Percentiles rank a stretch among this genome's conserved stretches.
Evolutionary conservation across 2,329 filamentous ascomycete genomes (phyloP).

Genomic region (Colletotrichum sp.): DNA sequence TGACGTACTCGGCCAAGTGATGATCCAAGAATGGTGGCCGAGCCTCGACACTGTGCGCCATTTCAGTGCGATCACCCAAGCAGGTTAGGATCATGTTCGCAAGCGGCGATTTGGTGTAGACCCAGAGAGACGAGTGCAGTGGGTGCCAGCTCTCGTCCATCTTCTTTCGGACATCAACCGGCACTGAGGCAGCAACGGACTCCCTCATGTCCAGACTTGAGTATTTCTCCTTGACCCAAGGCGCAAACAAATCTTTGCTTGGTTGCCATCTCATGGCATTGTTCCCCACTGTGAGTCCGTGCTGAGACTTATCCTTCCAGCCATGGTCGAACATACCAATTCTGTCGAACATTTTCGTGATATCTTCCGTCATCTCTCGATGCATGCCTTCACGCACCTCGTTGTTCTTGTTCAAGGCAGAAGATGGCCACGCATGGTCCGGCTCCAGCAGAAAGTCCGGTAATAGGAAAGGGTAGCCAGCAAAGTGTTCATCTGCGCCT

Average conservation of each 20-base stretch:
- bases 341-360: constrained; percentile 7
- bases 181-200: neutral
- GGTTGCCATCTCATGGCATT: constrained; percentile 5
- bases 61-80: constrained; percentile 39
- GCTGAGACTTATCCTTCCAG: neutral
- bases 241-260: neutral
- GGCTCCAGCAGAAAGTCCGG: constrained; percentile 54
- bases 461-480: constrained; percentile 52
- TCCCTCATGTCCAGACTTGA: neutral
- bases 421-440: constrained; percentile 41
- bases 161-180: constrained; percentile 24
- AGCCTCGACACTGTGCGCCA: constrained; percentile 40
- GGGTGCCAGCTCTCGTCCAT: constrained; percentile 32
- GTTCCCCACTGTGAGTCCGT: neutral
- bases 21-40: constrained; percentile 40
- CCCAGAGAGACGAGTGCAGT: constrained; percentile 30
- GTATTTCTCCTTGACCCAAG: constrained; percentile 9
- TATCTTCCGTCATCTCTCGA: constrained; percentile 1
- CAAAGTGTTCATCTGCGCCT: constrained; percentile 60
- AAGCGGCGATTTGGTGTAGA: constrained; percentile 26
- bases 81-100: constrained; percentile 32
- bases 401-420: neutral
- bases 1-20: constrained; percentile 32
- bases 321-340: constrained; percentile 13
- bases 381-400: neutral